These are phyloP conservation scores for Leishmania arabica DNA, from an alignment of 208 protist genomes.

Conservation along the genomic window DNA sequence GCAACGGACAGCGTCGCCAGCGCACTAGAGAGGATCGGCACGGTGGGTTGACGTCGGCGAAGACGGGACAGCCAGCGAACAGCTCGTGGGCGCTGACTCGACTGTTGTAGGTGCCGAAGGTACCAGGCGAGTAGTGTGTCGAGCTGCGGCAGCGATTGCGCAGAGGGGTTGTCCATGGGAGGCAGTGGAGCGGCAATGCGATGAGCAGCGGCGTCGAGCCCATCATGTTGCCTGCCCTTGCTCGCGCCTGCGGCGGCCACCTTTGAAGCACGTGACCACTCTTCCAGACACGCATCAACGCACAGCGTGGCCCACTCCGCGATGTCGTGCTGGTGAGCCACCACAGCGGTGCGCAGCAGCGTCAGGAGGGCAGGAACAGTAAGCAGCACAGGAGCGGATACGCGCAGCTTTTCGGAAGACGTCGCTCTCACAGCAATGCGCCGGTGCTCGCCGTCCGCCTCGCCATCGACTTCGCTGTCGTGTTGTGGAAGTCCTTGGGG, in stretches of 20 bases:
- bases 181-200: slow-evolving; percentile 12
- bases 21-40: slow-evolving; percentile 6
- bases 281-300: slow-evolving; percentile 27
- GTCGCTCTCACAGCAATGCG: neutral
- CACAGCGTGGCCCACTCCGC: slow-evolving; percentile 37
- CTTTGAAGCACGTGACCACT: slow-evolving; percentile 7
- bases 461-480: neutral
- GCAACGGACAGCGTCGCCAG: slow-evolving; percentile 21
- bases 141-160: slow-evolving; percentile 22
- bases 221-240: neutral
- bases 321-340: slow-evolving; percentile 29
- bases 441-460: neutral
- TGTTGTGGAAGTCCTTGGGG: slow-evolving; percentile 5
- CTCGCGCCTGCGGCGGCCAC: neutral
- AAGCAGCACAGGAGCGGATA: slow-evolving; percentile 6
- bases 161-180: neutral
- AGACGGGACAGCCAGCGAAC: slow-evolving; percentile 25
- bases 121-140: slow-evolving; percentile 26
- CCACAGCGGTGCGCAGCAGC: slow-evolving; percentile 32
- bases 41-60: slow-evolving; percentile 7
- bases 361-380: slow-evolving; percentile 19
- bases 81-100: slow-evolving; percentile 21
- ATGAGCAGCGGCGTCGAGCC: neutral
- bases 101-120: slow-evolving; percentile 29
- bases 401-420: neutral